These are phyloP conservation scores for Boletus bicolor DNA, from an alignment of 768 basidiomycete genomes.

Conservation along the genomic window DNA sequence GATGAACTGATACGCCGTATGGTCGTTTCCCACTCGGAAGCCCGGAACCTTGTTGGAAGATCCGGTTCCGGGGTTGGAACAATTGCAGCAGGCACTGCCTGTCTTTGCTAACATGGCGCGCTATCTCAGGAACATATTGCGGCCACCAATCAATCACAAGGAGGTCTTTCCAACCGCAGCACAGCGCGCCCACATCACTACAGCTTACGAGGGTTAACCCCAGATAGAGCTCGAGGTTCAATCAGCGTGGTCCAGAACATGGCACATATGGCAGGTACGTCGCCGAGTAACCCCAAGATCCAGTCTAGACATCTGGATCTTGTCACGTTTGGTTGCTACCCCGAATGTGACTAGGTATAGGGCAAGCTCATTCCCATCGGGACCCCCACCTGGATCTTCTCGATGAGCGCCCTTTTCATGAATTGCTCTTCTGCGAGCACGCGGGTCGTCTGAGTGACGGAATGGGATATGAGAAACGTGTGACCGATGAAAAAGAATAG, in stretches of 20 bases:
- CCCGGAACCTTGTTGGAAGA: constrained; percentile 31
- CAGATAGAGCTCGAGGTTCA: constrained; percentile 20
- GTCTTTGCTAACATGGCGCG: constrained; percentile 20
- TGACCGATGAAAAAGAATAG: constrained; percentile 21
- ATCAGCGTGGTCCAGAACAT: constrained; percentile 30
- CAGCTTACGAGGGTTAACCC: constrained; percentile 20
- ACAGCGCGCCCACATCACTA: constrained; percentile 13
- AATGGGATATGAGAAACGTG: constrained; percentile 17
- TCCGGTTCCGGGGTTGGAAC: constrained; percentile 31
- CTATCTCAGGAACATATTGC: constrained; percentile 27
- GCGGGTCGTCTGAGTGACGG: constrained; percentile 62
- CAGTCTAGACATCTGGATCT: constrained; percentile 26
- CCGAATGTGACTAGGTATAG: constrained; percentile 40
- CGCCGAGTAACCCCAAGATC: constrained; percentile 34
- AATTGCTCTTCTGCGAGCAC: constrained; percentile 94
- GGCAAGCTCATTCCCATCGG: constrained; percentile 46
- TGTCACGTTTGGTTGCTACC: constrained; percentile 23
- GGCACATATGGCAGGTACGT: constrained; percentile 36
- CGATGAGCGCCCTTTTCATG: constrained; percentile 91
- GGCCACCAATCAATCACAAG: constrained; percentile 30
- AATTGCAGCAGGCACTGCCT: constrained; percentile 30
- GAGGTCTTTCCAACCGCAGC: constrained; percentile 20
- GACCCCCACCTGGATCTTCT: constrained; percentile 74
- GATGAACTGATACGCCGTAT: constrained; percentile 24
- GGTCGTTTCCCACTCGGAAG: constrained; percentile 24